These are phyloP conservation scores for Xylaria polymorpha DNA, from an alignment of 2,329 filamentous ascomycete species.

Conservation along the genomic window DNA sequence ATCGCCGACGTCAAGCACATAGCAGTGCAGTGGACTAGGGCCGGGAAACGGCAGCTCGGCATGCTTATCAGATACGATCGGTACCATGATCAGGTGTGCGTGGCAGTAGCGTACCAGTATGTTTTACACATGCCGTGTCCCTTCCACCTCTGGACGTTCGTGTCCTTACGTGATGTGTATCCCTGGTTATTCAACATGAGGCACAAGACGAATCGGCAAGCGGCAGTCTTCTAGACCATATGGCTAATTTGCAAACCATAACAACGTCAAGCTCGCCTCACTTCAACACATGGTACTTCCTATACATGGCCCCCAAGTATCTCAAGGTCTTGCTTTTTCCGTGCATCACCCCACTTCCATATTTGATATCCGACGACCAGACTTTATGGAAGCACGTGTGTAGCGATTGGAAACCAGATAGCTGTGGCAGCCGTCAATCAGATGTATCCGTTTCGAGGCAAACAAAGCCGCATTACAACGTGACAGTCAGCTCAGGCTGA, in stretches of 20 bases:
- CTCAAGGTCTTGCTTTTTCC: not conserved
- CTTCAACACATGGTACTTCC: not conserved
- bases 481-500: conserved; percentile 25
- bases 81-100: conserved; percentile 2
- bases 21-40: not conserved
- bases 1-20: conserved; percentile 2
- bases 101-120: not conserved
- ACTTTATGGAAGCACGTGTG: not conserved
- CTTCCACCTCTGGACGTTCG: conserved; percentile 2
- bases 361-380: conserved; percentile 10
- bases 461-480: conserved; percentile 17
- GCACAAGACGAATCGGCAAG: conserved; percentile 11
- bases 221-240: conserved; percentile 11
- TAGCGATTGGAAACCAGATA: not conserved
- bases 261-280: conserved; percentile 20
- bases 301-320: not conserved
- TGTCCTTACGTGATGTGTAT: not conserved
- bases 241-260: conserved; percentile 2
- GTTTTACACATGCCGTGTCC: conserved; percentile 15
- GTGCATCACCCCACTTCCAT: not conserved
- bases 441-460: conserved; percentile 10
- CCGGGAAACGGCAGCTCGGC: conserved; percentile 26
- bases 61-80: conserved; percentile 19
- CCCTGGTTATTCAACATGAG: not conserved
- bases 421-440: conserved; percentile 11